Conservation (phyloP, 164 flowering plant species). For the Kalanchoe fedtschenkoi region DNA sequence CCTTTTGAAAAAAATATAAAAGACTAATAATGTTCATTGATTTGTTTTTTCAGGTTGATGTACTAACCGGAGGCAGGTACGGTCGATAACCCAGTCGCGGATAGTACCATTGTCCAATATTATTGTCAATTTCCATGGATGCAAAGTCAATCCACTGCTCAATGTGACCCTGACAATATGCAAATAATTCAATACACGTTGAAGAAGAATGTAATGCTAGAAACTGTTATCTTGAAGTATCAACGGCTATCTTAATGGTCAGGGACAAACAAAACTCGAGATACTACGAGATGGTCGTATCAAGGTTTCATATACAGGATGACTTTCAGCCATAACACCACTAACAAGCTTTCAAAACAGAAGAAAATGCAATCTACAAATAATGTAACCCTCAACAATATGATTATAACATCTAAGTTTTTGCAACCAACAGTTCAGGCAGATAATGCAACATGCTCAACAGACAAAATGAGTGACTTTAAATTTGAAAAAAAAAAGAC, state of each 20-base stretch:
- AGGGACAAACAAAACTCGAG: background rate
- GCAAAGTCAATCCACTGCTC: constrained; percentile 91
- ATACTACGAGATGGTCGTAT: too few species aligned
- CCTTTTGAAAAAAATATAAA: too few species aligned
- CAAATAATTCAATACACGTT: background rate
- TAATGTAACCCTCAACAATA: too few species aligned
- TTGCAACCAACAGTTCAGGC: too few species aligned
- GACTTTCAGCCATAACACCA: too few species aligned
- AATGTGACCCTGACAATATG: constrained; percentile 36
- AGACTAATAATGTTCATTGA: too few species aligned
- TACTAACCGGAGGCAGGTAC: constrained; percentile 47
- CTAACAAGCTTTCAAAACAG: too few species aligned
- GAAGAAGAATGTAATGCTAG: background rate
- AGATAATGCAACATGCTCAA: background rate
- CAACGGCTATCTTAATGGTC: background rate
- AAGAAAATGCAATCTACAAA: too few species aligned
- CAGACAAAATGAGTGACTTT: background rate
- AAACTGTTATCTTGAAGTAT: background rate
- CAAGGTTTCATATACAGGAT: too few species aligned
- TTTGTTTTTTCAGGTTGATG: too few species aligned
- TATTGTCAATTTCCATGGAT: constrained; percentile 52
- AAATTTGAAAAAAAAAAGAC: background rate
- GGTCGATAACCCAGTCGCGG: constrained; percentile 40
- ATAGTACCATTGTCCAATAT: constrained; percentile 29
- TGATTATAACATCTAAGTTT: too few species aligned